phyloP scores from a whole-genome alignment of 2,329 filamentous ascomycete genomes.

The Clonostachys byssicola region DNA sequence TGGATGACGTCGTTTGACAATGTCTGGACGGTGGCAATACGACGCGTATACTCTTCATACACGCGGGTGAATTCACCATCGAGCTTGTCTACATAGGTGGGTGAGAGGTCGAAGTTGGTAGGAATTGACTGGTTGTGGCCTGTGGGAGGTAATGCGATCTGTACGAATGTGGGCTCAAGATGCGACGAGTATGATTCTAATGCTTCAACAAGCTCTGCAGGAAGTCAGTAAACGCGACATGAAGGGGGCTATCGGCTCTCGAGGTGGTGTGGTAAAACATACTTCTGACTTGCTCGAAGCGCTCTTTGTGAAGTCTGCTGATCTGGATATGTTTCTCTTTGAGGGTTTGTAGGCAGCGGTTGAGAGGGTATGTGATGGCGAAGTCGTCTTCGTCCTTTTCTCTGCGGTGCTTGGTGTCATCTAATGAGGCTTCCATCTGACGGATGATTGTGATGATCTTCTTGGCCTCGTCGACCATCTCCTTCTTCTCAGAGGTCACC shows the following conservation, averaged over 20 bases:
- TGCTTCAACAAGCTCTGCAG: conserved; percentile 80
- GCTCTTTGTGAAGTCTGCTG: conserved; percentile 79
- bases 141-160: conserved; percentile 80
- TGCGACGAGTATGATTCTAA: conserved; percentile 96
- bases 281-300: conserved; percentile 96
- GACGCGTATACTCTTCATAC: conserved; percentile 92
- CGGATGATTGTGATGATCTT: conserved; percentile 79
- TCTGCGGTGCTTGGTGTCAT: conserved; percentile 61
- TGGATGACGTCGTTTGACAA: conserved; percentile 83
- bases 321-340: conserved; percentile 85
- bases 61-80: conserved; percentile 91
- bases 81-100: conserved; percentile 78
- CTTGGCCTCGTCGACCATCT: conserved; percentile 85
- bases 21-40: conserved; percentile 70
- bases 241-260: background rate
- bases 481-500: conserved; percentile 84
- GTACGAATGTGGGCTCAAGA: conserved; percentile 83
- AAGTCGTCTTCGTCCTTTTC: conserved; percentile 65
- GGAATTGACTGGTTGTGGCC: conserved; percentile 71
- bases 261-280: conserved; percentile 22
- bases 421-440: conserved; percentile 90
- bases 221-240: background rate
- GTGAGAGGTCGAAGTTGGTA: conserved; percentile 87
- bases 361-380: conserved; percentile 78
- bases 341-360: conserved; percentile 71